Conservation (phyloP, 2,329 filamentous ascomycete genomes). For the Botrytis hyacinthi region DNA sequence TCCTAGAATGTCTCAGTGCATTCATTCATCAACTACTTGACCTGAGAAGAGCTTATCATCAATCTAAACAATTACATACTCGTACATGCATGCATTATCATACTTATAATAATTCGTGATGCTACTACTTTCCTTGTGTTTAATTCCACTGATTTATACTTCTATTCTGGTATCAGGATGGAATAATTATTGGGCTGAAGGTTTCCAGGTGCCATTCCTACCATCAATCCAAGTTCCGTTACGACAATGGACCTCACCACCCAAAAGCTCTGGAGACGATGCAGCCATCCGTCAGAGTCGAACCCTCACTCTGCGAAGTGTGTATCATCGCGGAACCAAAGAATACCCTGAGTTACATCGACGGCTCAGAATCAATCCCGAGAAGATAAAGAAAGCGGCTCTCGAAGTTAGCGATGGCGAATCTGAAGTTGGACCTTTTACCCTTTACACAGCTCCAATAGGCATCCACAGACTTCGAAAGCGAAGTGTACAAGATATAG, state of each 20-base stretch:
- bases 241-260: conserved; percentile 7
- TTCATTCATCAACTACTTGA: not conserved
- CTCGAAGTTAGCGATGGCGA: conserved; percentile 3
- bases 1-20: not conserved
- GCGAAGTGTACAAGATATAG: conserved; percentile 18
- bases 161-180: conserved; percentile 11
- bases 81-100: not conserved
- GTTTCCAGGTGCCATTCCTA: conserved; percentile 13
- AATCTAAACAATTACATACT: conserved; percentile 2
- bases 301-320: conserved; percentile 18
- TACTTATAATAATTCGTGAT: conserved; percentile 17
- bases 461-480: conserved; percentile 17
- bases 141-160: conserved; percentile 6
- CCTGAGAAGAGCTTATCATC: not conserved
- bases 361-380: conserved; percentile 15
- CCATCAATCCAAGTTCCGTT: conserved; percentile 8
- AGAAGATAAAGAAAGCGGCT: conserved; percentile 13
- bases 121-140: conserved; percentile 13
- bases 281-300: conserved; percentile 4
- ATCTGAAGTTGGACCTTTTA: conserved; percentile 16
- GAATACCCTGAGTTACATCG: conserved; percentile 17
- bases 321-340: conserved; percentile 20
- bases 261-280: not conserved
- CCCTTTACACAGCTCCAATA: conserved; percentile 12
- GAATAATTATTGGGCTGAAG: conserved; percentile 14